phyloP scores from a whole-genome alignment of 2,329 filamentous ascomycete genomes.

The Xylariaceae sp. region DNA sequence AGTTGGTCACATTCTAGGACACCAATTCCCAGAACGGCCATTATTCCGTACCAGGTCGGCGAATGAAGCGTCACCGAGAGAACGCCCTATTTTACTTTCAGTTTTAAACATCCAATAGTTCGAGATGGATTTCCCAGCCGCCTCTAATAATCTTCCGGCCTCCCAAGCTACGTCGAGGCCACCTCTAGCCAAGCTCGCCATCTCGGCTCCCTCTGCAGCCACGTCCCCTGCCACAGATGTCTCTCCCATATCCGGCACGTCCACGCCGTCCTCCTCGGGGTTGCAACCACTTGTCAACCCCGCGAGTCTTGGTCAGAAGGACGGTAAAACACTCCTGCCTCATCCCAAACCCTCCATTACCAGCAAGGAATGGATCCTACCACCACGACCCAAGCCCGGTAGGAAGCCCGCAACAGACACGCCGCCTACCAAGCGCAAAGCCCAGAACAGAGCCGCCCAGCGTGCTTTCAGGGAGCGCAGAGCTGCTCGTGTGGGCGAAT shows the following conservation, averaged over 20 bases:
- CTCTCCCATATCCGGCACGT: slow-evolving; percentile 27
- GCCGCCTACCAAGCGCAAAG: slow-evolving; percentile 86
- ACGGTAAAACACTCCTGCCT: slow-evolving; percentile 42
- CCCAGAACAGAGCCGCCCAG: slow-evolving; percentile 89
- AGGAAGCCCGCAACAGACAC: slow-evolving; percentile 92
- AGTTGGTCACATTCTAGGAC: neutral
- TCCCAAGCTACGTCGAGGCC: slow-evolving; percentile 19
- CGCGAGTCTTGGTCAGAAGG: slow-evolving; percentile 12
- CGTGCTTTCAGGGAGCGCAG: slow-evolving; percentile 83
- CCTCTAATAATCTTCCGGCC: slow-evolving; percentile 15
- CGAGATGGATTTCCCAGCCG: slow-evolving; percentile 26
- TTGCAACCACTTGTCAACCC: slow-evolving; percentile 30
- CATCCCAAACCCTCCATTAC: slow-evolving; percentile 58
- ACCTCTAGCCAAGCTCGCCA: slow-evolving; percentile 28
- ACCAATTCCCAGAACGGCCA: neutral
- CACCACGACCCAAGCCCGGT: slow-evolving; percentile 80
- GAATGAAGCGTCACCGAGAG: slow-evolving; percentile 1
- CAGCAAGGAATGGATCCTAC: slow-evolving; percentile 80
- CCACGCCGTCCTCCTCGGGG: slow-evolving; percentile 26
- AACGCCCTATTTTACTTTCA: neutral
- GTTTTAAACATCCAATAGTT: neutral
- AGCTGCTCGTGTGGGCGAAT: slow-evolving; percentile 74
- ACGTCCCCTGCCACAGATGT: slow-evolving; percentile 28
- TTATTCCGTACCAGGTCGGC: neutral
- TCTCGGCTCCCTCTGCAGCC: slow-evolving; percentile 27